Base-by-base conservation (phyloP, 345 rosid genomes). In the Citrus hindsii region DNA sequence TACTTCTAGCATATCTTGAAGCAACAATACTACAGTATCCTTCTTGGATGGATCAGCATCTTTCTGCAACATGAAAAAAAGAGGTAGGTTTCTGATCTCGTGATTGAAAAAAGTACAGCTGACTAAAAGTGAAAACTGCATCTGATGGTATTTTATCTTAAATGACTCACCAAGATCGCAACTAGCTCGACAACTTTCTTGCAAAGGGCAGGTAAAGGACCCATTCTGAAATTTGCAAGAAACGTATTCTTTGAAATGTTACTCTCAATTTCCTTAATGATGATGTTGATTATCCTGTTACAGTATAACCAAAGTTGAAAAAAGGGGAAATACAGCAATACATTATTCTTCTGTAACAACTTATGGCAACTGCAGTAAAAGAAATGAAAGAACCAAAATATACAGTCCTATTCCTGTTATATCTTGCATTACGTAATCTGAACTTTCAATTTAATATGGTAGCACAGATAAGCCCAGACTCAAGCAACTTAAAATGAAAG, bases 1-100 rank as follows among this genome's bases (percentile, higher is more conserved):
- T 64, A 95, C 94, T 88, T 95, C 99, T 80, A 95, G 82, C 98
- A 93, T 95, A 82, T 95, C 99, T 82, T 90, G 99, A 75, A 95
- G 88, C 85, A 93, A 82, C 78, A 95, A 84, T 76, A 92, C 97
- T 85, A 93, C 95, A 66, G 84, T 80, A 83, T 91, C 93, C 78
- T 84, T 81, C 84, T 91, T 90, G 79, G 91, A 85, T 76, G 90
- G 87, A 81, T 92, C 92, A 16, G 88, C 91, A 78, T 91, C 97
- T 92, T 95, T 95, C 99, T 95, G 90, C 82, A 88, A 71, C 75
- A 87, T 68, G 77, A 59, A 80, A 68, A 27, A 38, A 73, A 46
- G 63, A 18, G 28, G 9, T 56, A 51, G 78, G 53, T 63, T 64
- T 75, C 35, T 25, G 25, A 38, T 48, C 53, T n/a, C 24, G 7